Evolutionary conservation across 139 green algal species (phyloP).

Genomic region (Coelastrella sp.): DNA sequence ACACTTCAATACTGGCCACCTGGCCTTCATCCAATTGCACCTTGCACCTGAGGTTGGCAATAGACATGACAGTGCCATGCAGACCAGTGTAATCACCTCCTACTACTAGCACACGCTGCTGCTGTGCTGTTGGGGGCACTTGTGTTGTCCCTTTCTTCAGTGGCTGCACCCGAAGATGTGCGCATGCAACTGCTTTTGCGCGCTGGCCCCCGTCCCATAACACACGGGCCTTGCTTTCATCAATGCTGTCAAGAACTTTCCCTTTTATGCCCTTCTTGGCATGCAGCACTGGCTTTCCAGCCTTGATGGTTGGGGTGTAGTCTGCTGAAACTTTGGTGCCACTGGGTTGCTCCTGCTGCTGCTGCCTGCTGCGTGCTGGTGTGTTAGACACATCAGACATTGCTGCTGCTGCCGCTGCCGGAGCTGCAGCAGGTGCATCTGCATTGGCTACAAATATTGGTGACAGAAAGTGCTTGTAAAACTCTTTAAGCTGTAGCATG

Average conservation of each 20-base stretch:
- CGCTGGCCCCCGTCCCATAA: background rate
- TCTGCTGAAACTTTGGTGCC: background rate
- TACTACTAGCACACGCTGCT: background rate
- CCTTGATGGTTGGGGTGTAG: background rate
- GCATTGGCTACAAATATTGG: background rate
- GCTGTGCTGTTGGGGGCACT: background rate
- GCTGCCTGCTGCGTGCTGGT: background rate
- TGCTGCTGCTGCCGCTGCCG: background rate
- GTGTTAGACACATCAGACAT: no score
- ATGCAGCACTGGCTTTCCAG: background rate
- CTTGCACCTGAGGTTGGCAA: background rate
- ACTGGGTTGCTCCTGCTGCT: background rate
- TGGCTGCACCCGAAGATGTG: background rate
- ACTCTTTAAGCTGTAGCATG: background rate
- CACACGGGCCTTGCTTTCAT: background rate
- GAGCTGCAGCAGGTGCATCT: background rate
- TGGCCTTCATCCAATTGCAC: background rate
- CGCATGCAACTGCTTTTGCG: background rate
- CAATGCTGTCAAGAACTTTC: background rate
- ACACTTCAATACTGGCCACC: background rate
- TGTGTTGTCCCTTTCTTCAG: background rate
- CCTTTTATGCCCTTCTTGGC: background rate
- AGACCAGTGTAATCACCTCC: background rate
- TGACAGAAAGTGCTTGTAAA: background rate
- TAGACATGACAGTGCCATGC: background rate